A percentile compares a stretch with the other conserved stretches of the same genome.
phyloP scores from a whole-genome alignment of 345 rosid genomes.

The Geranium rotundifolium region DNA sequence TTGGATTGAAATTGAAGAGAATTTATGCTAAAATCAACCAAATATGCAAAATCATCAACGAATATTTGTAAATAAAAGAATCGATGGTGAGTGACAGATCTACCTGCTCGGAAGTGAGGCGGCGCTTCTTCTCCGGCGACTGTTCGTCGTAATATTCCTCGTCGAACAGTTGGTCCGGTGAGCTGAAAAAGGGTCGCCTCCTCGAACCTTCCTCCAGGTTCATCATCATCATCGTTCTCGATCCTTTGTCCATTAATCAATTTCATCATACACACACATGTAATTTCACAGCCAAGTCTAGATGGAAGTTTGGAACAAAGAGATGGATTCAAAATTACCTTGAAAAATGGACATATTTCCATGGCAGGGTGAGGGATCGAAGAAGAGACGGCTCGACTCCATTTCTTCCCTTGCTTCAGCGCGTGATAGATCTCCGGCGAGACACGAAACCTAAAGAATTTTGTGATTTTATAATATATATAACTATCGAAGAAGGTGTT shows the following conservation, averaged over 20 bases:
- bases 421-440: not conserved
- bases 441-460: not conserved
- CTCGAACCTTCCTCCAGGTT: conserved; percentile 52
- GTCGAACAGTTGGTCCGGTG: conserved; percentile 50
- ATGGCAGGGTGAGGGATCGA: conserved; percentile 41
- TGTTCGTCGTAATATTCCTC: conserved; percentile 76
- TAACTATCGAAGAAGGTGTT: not conserved
- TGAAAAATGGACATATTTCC: conserved; percentile 46
- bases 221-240: conserved; percentile 32
- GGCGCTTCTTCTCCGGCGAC: conserved; percentile 75
- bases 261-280: too few relatives aligned
- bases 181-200: conserved; percentile 60
- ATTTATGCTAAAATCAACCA: not conserved
- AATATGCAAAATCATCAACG: conserved; percentile 8
- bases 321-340: conserved; percentile 23
- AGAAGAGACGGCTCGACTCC: conserved; percentile 63
- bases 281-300: not conserved
- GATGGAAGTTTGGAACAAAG: too few relatives aligned
- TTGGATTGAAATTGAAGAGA: not conserved
- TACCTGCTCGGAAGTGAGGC: conserved; percentile 75
- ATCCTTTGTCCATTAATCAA: conserved; percentile 21
- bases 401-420: conserved; percentile 11
- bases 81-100: not conserved
- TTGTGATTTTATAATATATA: not conserved
- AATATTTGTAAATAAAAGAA: conserved; percentile 3